Evolutionary conservation across 768 basidiomycete species (phyloP).

Genomic region (Auriscalpium orientale): DNA sequence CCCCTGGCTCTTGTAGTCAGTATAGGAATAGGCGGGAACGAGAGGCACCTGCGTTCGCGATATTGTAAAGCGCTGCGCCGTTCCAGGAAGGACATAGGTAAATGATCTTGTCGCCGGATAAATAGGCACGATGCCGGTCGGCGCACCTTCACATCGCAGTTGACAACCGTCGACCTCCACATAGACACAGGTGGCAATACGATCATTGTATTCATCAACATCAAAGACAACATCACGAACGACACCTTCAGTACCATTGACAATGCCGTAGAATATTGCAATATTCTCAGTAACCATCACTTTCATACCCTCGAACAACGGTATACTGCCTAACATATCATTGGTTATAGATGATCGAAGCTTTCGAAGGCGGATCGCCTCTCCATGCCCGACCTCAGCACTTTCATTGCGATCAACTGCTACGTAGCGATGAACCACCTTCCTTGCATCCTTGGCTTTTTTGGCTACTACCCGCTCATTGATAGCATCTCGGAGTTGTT

Average conservation of each 20-base stretch:
- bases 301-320: background rate
- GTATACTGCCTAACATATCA: background rate
- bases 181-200: background rate
- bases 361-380: background rate
- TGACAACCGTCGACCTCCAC: background rate
- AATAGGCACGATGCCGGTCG: background rate
- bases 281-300: background rate
- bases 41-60: background rate
- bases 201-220: background rate
- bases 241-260: background rate
- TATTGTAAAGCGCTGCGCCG: background rate
- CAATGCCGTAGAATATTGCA: background rate
- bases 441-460: background rate
- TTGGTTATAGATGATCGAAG: background rate
- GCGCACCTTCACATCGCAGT: background rate
- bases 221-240: background rate
- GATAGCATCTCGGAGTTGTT: background rate
- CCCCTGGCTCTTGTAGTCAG: background rate
- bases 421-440: background rate
- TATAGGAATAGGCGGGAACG: background rate
- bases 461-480: background rate
- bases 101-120: background rate
- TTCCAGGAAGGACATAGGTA: background rate
- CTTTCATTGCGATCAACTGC: background rate
- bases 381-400: background rate